Evolutionary conservation across 2,329 filamentous ascomycete genomes (phyloP).

Genomic region (Rugonectria rugulosa): DNA sequence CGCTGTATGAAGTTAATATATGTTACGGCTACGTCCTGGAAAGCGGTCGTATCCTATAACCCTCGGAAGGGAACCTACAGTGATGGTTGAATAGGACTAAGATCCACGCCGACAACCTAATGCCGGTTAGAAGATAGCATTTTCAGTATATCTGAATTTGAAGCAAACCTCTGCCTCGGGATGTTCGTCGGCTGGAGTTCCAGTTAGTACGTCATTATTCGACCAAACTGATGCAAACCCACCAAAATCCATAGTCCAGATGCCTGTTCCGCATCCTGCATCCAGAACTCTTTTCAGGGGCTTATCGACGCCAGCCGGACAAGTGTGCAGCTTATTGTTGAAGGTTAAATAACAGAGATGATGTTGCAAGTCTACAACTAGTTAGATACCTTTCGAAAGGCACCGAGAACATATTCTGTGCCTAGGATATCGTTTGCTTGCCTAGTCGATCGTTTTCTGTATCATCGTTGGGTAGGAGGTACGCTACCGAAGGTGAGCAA

Average conservation of each 20-base stretch:
- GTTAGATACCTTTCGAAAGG: not conserved
- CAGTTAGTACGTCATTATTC: not conserved
- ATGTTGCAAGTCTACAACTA: slow-evolving; percentile 3
- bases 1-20: not conserved
- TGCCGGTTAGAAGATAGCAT: not conserved
- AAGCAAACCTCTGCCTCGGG: slow-evolving; percentile 6
- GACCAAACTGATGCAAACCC: not conserved
- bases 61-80: not conserved
- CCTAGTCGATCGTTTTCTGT: slow-evolving; percentile 12
- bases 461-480: slow-evolving; percentile 10
- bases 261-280: slow-evolving; percentile 10
- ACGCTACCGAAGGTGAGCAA: not conserved
- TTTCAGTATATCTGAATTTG: not conserved
- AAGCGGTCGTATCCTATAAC: not conserved
- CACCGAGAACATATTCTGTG: not conserved
- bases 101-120: slow-evolving; percentile 12
- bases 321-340: slow-evolving; percentile 6
- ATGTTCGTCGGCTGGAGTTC: slow-evolving; percentile 7
- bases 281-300: slow-evolving; percentile 6
- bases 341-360: slow-evolving; percentile 12
- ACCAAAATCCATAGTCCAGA: slow-evolving; percentile 12
- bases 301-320: slow-evolving; percentile 1
- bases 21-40: not conserved
- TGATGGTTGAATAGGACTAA: slow-evolving; percentile 14
- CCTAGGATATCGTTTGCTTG: not conserved